A percentile compares a stretch with the other conserved stretches of the same genome.
Evolutionary conservation across 176 grass and related monocot species (phyloP).

Genomic region (Oryza brachyantha): DNA sequence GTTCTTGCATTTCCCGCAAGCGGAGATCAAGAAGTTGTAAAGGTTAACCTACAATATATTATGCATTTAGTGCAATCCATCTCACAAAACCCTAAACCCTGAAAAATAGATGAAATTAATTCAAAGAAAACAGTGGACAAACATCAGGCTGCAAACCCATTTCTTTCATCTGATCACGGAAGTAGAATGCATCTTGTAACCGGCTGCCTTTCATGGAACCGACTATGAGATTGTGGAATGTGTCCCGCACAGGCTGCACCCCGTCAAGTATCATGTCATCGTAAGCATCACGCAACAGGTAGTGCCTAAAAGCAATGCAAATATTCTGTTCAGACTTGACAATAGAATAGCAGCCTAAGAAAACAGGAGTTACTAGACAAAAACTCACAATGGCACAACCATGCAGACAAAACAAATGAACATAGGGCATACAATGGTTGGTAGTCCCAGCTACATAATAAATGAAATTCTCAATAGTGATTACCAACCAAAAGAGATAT

Average conservation of each 20-base stretch:
- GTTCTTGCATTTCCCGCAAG: slow-evolving; percentile 87
- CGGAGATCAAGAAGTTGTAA: slow-evolving; percentile 96
- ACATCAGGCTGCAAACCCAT: slow-evolving; percentile 94
- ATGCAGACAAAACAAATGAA: slow-evolving; percentile 4
- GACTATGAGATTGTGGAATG: slow-evolving; percentile 81
- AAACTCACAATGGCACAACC: slow-evolving; percentile 4
- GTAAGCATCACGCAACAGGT: slow-evolving; percentile 84
- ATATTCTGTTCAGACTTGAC: background rate
- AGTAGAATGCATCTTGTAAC: slow-evolving; percentile 92
- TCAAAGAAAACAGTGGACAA: slow-evolving; percentile 22
- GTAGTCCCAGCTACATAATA: background rate
- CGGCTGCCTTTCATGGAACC: slow-evolving; percentile 94
- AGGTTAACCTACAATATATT: slow-evolving; percentile 85
- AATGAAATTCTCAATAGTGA: background rate
- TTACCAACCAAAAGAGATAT: background rate
- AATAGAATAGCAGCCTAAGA: background rate
- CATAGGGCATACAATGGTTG: slow-evolving; percentile 7
- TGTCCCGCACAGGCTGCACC: slow-evolving; percentile 82
- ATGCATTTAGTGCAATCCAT: slow-evolving; percentile 22
- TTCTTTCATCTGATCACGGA: slow-evolving; percentile 91
- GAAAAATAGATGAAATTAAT: slow-evolving; percentile 13
- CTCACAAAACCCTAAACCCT: background rate
- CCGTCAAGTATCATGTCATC: slow-evolving; percentile 97
- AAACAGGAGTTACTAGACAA: slow-evolving; percentile 4
- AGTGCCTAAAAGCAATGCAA: slow-evolving; percentile 43